phyloP scores from a whole-genome alignment of 805 yeast species.

The Babjeviella inositovora region DNA sequence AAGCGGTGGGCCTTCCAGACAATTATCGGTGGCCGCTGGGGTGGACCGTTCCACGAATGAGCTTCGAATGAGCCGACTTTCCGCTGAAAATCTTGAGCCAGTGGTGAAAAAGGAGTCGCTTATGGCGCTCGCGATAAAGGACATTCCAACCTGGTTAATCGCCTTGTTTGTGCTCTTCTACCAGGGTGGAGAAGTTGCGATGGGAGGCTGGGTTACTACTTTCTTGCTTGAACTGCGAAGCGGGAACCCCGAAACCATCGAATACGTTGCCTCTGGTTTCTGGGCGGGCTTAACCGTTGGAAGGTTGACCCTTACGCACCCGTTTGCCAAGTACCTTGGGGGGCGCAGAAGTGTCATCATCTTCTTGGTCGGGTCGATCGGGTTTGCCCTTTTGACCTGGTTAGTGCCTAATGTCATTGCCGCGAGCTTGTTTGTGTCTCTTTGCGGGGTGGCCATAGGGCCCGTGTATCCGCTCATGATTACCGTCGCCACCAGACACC shows the following conservation, averaged over 20 bases:
- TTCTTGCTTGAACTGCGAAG: constrained; percentile 38
- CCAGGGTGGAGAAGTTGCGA: constrained; percentile 53
- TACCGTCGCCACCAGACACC: constrained; percentile 20
- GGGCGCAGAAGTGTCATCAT: constrained; percentile 24
- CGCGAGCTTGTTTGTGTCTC: constrained; percentile 27
- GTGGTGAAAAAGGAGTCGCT: constrained; percentile 1
- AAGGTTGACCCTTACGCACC: constrained; percentile 29
- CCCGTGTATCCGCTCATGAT: constrained; percentile 47
- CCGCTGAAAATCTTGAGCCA: constrained; percentile 23
- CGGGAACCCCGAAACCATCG: constrained; percentile 27
- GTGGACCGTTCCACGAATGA: too few relatives aligned
- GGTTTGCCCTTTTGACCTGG: constrained; percentile 28
- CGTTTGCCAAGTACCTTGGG: constrained; percentile 20
- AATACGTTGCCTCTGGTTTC: constrained; percentile 52
- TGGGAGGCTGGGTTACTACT: constrained; percentile 61
- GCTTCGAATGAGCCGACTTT: too few relatives aligned
- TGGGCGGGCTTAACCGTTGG: constrained; percentile 65
- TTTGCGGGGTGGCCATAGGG: constrained; percentile 47
- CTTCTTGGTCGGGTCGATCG: constrained; percentile 14
- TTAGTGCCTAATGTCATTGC: constrained; percentile 21
- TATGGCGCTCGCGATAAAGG: constrained; percentile 15
- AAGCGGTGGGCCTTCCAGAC: constrained; percentile 1
- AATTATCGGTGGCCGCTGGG: too few relatives aligned
- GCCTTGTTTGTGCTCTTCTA: constrained; percentile 42
- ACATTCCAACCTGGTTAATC: constrained; percentile 25